Conservation (phyloP, 83 land plant species). For the Diphasiastrum complanatum region DNA sequence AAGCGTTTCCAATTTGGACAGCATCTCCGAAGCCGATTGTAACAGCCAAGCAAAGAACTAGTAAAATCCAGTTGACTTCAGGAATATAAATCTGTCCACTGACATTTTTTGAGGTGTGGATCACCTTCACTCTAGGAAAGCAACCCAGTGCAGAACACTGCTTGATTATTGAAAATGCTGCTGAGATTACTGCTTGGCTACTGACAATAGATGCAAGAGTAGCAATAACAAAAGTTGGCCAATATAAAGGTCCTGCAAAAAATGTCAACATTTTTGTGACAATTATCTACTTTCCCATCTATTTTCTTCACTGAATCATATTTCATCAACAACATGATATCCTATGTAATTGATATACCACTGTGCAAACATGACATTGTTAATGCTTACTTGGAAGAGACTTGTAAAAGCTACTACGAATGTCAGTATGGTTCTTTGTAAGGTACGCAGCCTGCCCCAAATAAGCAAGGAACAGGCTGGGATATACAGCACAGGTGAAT, state of each 20-base stretch:
- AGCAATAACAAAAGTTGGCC: slow-evolving; percentile 48
- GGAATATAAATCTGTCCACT: slow-evolving; percentile 61
- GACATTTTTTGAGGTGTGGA: slow-evolving; percentile 51
- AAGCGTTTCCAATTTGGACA: slow-evolving; percentile 44
- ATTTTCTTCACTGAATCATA: slow-evolving; percentile 1
- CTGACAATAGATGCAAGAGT: slow-evolving; percentile 47
- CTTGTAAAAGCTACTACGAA: slow-evolving; percentile 43
- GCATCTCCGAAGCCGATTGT: slow-evolving; percentile 45
- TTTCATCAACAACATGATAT: not conserved
- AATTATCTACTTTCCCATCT: too few species aligned
- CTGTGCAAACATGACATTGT: too few species aligned
- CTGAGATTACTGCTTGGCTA: slow-evolving; percentile 53
- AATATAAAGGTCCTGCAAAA: slow-evolving; percentile 35
- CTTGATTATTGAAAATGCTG: slow-evolving; percentile 48
- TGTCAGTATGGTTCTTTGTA: slow-evolving; percentile 35
- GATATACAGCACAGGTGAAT: slow-evolving; percentile 43
- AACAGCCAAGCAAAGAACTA: slow-evolving; percentile 40
- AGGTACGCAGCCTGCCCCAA: slow-evolving; percentile 69
- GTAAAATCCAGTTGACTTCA: slow-evolving; percentile 51
- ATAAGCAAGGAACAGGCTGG: slow-evolving; percentile 48
- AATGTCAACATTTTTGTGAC: too few species aligned
- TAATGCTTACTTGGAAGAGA: slow-evolving; percentile 39
- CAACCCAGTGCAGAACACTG: slow-evolving; percentile 44
- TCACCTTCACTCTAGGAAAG: slow-evolving; percentile 48
- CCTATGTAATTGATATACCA: not conserved